phyloP scores from a whole-genome alignment of 1,139 yeast species.

The Tardiomyces depauwii region DNA sequence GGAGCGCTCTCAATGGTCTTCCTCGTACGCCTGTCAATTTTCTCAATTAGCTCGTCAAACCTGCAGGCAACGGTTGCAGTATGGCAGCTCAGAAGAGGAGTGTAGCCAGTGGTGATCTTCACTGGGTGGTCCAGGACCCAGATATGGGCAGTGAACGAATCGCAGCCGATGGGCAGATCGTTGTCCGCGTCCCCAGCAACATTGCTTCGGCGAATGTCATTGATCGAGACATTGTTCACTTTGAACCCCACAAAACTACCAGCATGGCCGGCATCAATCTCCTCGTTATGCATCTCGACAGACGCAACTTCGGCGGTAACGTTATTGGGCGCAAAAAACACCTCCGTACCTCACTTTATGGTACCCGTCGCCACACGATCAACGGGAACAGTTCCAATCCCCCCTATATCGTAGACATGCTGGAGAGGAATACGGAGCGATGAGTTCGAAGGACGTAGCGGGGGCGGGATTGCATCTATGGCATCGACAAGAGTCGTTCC shows the following conservation, averaged over 20 bases:
- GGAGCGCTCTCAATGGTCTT: conserved; percentile 75
- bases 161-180: conserved; percentile 82
- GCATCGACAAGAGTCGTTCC: conserved; percentile 87
- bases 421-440: conserved; percentile 87
- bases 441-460: conserved; percentile 77
- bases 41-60: conserved; percentile 73
- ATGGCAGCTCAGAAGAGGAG: conserved; percentile 92
- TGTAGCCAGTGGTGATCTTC: conserved; percentile 87
- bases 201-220: conserved; percentile 93
- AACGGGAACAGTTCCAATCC: conserved; percentile 91
- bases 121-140: conserved; percentile 90
- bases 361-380: conserved; percentile 91
- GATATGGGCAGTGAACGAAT: conserved; percentile 81
- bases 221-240: conserved; percentile 89
- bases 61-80: conserved; percentile 93
- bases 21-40: conserved; percentile 94
- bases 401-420: conserved; percentile 91
- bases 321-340: conserved; percentile 84
- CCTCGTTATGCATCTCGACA: conserved; percentile 92
- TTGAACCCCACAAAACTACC: conserved; percentile 95
- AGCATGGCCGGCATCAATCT: conserved; percentile 73
- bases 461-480: conserved; percentile 79
- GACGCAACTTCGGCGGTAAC: conserved; percentile 90
- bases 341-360: conserved; percentile 87
- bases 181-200: conserved; percentile 92